A percentile compares a stretch with the other conserved stretches of the same genome.
Evolutionary conservation across 306 rosid genomes (phyloP).

Genomic region (Fagus sylvatica): DNA sequence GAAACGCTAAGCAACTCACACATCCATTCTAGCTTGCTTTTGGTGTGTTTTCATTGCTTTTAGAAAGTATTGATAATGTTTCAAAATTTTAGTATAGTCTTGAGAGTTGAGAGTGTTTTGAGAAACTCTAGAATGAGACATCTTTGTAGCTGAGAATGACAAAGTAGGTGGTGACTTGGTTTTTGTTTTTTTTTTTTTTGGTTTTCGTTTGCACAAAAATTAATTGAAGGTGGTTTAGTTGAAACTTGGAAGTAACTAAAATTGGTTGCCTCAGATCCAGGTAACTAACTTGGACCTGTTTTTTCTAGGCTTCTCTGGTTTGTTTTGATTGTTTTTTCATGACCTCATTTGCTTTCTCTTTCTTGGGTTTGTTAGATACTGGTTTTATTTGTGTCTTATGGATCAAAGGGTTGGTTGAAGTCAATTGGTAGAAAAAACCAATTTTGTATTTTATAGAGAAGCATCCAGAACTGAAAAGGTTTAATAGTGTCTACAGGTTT

Average conservation of each 20-base stretch:
- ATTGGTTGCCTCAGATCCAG: conserved; percentile 55
- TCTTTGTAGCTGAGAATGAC: neutral
- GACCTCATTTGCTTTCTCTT: conserved; percentile 12
- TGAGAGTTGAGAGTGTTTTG: conserved; percentile 13
- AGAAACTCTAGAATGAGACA: neutral
- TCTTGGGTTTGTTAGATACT: conserved; percentile 28
- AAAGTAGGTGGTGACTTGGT: conserved; percentile 37
- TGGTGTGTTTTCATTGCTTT: conserved; percentile 14
- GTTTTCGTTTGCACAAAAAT: neutral
- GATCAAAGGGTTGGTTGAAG: conserved; percentile 38
- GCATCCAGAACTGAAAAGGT: conserved; percentile 30
- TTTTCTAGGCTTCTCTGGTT: conserved; percentile 15
- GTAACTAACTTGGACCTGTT: conserved; percentile 31
- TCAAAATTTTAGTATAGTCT: conserved; percentile 2
- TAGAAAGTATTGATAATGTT: conserved; percentile 7
- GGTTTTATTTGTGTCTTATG: conserved; percentile 27
- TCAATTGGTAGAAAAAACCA: conserved; percentile 23
- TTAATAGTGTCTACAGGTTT: conserved; percentile 24
- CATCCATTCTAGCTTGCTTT: neutral
- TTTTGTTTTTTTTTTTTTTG: conserved; percentile 8
- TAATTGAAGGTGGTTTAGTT: conserved; percentile 32
- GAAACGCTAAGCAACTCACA: conserved; percentile 40
- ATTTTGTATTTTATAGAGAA: conserved; percentile 26
- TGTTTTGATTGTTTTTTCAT: conserved; percentile 12
- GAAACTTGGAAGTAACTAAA: conserved; percentile 41